Percentiles rank a stretch among this genome's conserved stretches.
Conservation (phyloP, 148 eudicot genomes). For the Vaccinium vitisidaea region DNA sequence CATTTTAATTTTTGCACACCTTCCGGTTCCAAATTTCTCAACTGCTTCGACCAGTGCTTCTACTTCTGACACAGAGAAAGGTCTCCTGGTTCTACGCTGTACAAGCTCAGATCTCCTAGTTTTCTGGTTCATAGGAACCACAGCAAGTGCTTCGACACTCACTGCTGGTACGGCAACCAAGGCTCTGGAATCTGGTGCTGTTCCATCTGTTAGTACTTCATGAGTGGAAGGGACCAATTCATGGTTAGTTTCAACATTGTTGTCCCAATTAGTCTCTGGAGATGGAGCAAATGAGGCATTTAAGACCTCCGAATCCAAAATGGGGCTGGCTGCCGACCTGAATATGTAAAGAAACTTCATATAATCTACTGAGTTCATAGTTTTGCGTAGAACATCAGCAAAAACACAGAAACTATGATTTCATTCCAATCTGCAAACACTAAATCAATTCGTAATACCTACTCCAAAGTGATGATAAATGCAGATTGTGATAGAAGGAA, state of each 20-base stretch:
- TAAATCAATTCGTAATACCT: background rate
- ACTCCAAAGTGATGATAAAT: background rate
- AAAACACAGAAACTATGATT: background rate
- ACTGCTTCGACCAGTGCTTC: constrained; percentile 97
- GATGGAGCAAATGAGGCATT: constrained; percentile 29
- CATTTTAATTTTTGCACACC: constrained; percentile 33
- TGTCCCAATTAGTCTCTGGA: constrained; percentile 34
- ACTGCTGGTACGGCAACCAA: constrained; percentile 54
- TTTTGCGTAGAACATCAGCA: background rate
- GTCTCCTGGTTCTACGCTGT: constrained; percentile 90
- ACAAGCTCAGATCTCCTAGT: constrained; percentile 65
- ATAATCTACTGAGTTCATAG: background rate
- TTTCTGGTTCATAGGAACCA: constrained; percentile 57
- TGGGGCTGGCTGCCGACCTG: constrained; percentile 27
- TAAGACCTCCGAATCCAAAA: constrained; percentile 26
- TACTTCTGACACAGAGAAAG: constrained; percentile 89
- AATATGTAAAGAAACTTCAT: background rate
- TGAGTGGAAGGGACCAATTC: constrained; percentile 45
- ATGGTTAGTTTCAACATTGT: constrained; percentile 31
- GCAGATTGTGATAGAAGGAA: background rate
- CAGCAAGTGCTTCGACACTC: constrained; percentile 56
- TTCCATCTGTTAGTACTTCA: constrained; percentile 28
- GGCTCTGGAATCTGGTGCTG: constrained; percentile 52
- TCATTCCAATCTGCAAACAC: background rate
- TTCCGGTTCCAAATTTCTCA: constrained; percentile 97